Base-by-base conservation (phyloP, 106 monocot genomes). In the Hemerocallis citrina region DNA sequence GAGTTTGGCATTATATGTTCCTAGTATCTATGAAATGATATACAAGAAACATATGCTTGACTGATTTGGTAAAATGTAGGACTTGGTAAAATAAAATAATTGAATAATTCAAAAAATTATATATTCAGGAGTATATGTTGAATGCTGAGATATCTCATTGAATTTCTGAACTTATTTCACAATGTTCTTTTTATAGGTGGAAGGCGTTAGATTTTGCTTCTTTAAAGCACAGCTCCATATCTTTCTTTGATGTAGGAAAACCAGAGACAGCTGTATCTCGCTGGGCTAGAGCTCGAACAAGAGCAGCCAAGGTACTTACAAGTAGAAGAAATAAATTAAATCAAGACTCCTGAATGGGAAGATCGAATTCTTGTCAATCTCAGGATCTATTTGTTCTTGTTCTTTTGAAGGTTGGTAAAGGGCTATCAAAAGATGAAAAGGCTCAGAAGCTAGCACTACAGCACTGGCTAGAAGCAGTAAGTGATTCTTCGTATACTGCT, bases 21-120 rank as follows among this genome's bases (percentile, higher is more conserved):
- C 22, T 4, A 17, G 22, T 44, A 28, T 33, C 13, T 59, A 16
- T 39, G 38, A 63, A 12, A 43, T 28, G 37, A 33, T n/a, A 40
- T 14, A 40, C n/a, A n/a, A 92, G 77, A 3, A 31, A 86, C 41
- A 67, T 86, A 75, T 86, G 70, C 41, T 49, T 92, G 8, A 87
- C 92, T 17, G 92, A 92, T 62, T 83, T 83, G 65, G 92, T 81
- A 10, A 85, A 91, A 72, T 91, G 87, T 92, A 24, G 81, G 86
- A 15, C 57, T 87, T 29, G 92, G 37, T 38, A 5, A 5, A 6
- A 38, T 87, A 23, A 87, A 87, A 87, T 90, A n/a, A 0, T 68
- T 64, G 8, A 57, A 55, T 20, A 4, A 11, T 38, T 11, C 37
- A 6, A 38, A 5, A 38, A 5, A 38, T 38, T 11, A 11, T 6